phyloP scores from a whole-genome alignment of 2,329 filamentous ascomycete species.

The Xylaria hypoxylon region DNA sequence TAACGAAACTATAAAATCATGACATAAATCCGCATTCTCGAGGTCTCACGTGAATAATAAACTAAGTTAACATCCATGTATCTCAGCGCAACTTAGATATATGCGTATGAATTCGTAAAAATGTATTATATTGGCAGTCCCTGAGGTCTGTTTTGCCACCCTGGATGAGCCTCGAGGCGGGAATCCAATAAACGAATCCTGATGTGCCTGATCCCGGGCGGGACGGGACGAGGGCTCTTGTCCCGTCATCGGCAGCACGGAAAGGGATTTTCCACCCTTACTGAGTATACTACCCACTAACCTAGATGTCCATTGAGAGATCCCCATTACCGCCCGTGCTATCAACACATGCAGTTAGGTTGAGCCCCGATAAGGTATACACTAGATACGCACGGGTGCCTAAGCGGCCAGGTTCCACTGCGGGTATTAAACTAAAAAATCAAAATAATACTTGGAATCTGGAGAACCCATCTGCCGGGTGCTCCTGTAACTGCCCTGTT shows the following conservation, averaged over 20 bases:
- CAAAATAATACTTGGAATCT: slow-evolving; percentile 10
- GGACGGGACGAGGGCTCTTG: slow-evolving; percentile 25
- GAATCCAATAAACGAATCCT: slow-evolving; percentile 20
- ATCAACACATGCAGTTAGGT: slow-evolving; percentile 20
- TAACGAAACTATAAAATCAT: slow-evolving; percentile 11
- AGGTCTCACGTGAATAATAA: slow-evolving; percentile 19
- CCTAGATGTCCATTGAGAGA: slow-evolving; percentile 10
- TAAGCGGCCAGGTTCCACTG: slow-evolving; percentile 16
- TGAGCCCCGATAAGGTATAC: slow-evolving; percentile 21
- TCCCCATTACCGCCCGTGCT: neutral
- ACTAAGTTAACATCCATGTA: slow-evolving; percentile 8
- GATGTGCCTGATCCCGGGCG: slow-evolving; percentile 22
- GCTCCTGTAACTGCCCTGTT: too few species aligned
- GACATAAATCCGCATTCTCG: slow-evolving; percentile 1
- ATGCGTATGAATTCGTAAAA: neutral
- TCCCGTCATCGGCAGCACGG: slow-evolving; percentile 31
- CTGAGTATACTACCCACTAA: too few species aligned
- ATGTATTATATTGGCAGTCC: neutral
- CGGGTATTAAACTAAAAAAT: slow-evolving; percentile 2
- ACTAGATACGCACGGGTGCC: slow-evolving; percentile 16
- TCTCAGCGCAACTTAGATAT: slow-evolving; percentile 6
- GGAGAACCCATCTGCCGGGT: slow-evolving; percentile 22
- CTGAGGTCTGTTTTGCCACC: slow-evolving; percentile 15
- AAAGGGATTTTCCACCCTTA: slow-evolving; percentile 27
- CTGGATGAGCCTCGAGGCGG: slow-evolving; percentile 13